phyloP scores from a whole-genome alignment of 768 basidiomycete species.

The Tricholomella constricta region DNA sequence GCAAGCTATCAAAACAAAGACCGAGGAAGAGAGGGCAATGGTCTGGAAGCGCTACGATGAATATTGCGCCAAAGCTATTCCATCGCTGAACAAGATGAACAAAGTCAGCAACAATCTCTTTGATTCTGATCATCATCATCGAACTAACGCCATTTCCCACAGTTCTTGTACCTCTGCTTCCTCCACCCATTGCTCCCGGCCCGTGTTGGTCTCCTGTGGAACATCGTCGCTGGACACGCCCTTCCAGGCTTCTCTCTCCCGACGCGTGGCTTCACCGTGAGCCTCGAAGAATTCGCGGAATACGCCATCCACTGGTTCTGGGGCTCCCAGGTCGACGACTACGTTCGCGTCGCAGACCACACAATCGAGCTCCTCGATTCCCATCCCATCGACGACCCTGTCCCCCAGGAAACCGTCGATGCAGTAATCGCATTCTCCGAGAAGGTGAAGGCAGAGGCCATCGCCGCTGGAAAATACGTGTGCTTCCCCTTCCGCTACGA shows the following conservation, averaged over 20 bases:
- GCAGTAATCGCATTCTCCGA: neutral
- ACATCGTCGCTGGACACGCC: neutral
- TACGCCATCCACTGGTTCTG: constrained; percentile 3
- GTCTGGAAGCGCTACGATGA: neutral
- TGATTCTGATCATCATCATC: neutral
- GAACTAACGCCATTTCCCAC: neutral
- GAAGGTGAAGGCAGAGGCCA: neutral
- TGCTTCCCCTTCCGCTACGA: constrained; percentile 1
- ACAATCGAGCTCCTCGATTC: neutral
- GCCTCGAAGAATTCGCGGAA: neutral
- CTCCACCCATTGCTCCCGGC: neutral
- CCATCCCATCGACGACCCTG: neutral
- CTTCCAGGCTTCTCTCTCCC: neutral
- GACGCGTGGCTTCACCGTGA: neutral
- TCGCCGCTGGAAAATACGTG: neutral
- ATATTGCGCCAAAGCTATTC: neutral
- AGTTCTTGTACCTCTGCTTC: neutral
- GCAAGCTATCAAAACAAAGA: neutral
- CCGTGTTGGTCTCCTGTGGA: constrained; percentile 1
- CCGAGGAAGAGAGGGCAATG: neutral
- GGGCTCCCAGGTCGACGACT: neutral
- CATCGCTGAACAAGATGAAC: constrained; percentile 2
- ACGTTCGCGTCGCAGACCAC: neutral
- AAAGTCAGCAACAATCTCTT: neutral
- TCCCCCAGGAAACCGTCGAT: neutral